phyloP scores from a whole-genome alignment of 305 asterid genomes.

The Caryopteris hybrid region DNA sequence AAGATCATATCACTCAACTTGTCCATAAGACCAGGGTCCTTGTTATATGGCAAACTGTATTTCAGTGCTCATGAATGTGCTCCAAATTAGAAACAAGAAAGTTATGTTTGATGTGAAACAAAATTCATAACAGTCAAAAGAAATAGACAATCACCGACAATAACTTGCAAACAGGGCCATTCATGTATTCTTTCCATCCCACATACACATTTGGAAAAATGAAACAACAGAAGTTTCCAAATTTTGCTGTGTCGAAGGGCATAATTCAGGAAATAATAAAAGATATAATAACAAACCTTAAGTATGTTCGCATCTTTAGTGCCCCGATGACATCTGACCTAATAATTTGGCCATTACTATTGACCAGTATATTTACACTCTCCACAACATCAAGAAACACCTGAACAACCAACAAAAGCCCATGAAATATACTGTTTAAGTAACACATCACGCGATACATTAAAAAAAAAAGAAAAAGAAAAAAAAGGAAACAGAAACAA shows the following conservation, averaged over 20 bases:
- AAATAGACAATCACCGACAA: not conserved
- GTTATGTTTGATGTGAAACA: not conserved
- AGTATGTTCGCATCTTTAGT: conserved; percentile 86
- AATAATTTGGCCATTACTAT: conserved; percentile 89
- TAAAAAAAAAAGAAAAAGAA: conserved; percentile 5
- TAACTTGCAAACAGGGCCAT: not conserved
- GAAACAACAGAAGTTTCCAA: not conserved
- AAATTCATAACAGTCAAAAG: not conserved
- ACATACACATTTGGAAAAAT: not conserved
- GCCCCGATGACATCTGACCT: conserved; percentile 96
- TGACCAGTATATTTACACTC: conserved; percentile 91
- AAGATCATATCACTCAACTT: not conserved
- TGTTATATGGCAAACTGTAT: not conserved
- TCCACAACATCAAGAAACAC: conserved; percentile 93
- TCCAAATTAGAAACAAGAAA: not conserved
- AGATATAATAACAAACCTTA: conserved; percentile 53
- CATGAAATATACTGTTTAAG: conserved; percentile 1
- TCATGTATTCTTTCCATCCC: not conserved
- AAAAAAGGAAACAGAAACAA: too few species aligned
- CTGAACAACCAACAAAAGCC: conserved; percentile 29
- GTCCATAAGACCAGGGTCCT: not conserved
- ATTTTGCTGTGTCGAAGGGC: not conserved
- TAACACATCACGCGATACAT: not conserved
- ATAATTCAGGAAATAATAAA: conserved; percentile 1
- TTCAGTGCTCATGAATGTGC: not conserved